These are phyloP conservation scores for Cenchrus americanus DNA, from an alignment of 176 grass and related monocot genomes.

Conservation along the genomic window DNA sequence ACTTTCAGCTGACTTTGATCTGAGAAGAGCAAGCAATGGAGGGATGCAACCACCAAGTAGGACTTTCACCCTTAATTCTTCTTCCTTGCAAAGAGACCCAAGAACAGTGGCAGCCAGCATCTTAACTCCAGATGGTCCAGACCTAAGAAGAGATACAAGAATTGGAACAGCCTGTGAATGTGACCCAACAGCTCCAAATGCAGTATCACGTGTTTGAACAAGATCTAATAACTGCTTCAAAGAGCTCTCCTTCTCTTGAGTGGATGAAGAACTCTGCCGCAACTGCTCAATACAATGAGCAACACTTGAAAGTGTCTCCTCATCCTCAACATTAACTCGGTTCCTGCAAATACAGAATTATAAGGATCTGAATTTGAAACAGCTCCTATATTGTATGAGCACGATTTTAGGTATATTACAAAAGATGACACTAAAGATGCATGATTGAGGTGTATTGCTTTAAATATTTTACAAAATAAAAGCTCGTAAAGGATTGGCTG, in stretches of 20 bases:
- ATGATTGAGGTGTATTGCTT: slow-evolving; percentile 13
- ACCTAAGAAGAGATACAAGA: slow-evolving; percentile 92
- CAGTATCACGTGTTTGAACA: slow-evolving; percentile 88
- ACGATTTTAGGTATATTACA: not conserved
- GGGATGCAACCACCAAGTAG: slow-evolving; percentile 93
- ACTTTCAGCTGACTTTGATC: slow-evolving; percentile 74
- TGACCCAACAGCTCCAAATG: slow-evolving; percentile 81
- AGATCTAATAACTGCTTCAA: slow-evolving; percentile 91
- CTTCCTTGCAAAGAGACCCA: slow-evolving; percentile 96
- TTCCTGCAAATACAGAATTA: slow-evolving; percentile 54
- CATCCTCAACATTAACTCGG: slow-evolving; percentile 77
- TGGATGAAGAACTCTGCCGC: slow-evolving; percentile 71
- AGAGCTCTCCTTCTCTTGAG: slow-evolving; percentile 84
- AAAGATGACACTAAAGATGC: slow-evolving; percentile 1
- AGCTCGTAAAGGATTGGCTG: not conserved
- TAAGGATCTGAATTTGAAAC: slow-evolving; percentile 30
- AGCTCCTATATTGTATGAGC: slow-evolving; percentile 14
- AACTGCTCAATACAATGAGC: slow-evolving; percentile 94
- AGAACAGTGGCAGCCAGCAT: slow-evolving; percentile 83
- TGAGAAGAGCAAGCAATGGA: slow-evolving; percentile 87
- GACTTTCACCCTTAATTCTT: slow-evolving; percentile 90
- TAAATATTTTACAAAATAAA: not conserved
- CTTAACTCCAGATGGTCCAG: slow-evolving; percentile 76
- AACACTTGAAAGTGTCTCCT: slow-evolving; percentile 88
- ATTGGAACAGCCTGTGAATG: slow-evolving; percentile 89